A percentile compares a stretch with the other conserved stretches of the same genome.
Conservation (phyloP, 345 rosid species). For the Linum usitatissimum region DNA sequence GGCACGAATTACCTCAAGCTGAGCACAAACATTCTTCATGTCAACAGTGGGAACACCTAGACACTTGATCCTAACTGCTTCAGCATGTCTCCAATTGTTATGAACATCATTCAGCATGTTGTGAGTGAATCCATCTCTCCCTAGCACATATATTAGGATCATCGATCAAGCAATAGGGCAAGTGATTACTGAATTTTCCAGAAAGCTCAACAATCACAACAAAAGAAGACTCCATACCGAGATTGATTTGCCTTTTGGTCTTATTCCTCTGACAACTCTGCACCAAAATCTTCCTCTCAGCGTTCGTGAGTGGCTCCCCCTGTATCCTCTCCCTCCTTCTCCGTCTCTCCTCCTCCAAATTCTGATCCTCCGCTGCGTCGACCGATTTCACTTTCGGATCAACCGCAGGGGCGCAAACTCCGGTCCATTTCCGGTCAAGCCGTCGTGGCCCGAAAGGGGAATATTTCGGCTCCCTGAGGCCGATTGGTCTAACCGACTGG, state of each 20-base stretch:
- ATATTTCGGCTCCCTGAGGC: slow-evolving; percentile 87
- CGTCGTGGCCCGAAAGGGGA: slow-evolving; percentile 88
- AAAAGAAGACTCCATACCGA: slow-evolving; percentile 49
- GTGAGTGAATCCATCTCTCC: slow-evolving; percentile 95
- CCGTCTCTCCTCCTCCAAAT: slow-evolving; percentile 69
- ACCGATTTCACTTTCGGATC: slow-evolving; percentile 48
- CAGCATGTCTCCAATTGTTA: slow-evolving; percentile 66
- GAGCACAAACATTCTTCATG: slow-evolving; percentile 73
- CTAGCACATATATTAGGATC: slow-evolving; percentile 22
- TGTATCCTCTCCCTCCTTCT: slow-evolving; percentile 45
- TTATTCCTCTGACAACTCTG: slow-evolving; percentile 54
- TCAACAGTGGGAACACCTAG: slow-evolving; percentile 84
- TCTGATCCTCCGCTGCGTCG: slow-evolving; percentile 52
- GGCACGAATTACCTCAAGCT: slow-evolving; percentile 59
- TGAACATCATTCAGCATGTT: slow-evolving; percentile 87
- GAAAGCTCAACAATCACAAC: too few relatives aligned
- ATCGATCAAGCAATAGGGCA: neutral
- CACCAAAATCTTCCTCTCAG: slow-evolving; percentile 74
- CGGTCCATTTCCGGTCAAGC: slow-evolving; percentile 73
- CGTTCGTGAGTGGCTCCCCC: slow-evolving; percentile 49
- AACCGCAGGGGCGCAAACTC: slow-evolving; percentile 76
- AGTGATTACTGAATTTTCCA: neutral
- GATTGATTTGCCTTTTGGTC: slow-evolving; percentile 63
- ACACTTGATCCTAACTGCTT: slow-evolving; percentile 80
- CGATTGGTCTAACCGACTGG: slow-evolving; percentile 59